Evolutionary conservation across 208 protist genomes (phyloP).

Genomic region (Balamuthia mandrillaris): DNA sequence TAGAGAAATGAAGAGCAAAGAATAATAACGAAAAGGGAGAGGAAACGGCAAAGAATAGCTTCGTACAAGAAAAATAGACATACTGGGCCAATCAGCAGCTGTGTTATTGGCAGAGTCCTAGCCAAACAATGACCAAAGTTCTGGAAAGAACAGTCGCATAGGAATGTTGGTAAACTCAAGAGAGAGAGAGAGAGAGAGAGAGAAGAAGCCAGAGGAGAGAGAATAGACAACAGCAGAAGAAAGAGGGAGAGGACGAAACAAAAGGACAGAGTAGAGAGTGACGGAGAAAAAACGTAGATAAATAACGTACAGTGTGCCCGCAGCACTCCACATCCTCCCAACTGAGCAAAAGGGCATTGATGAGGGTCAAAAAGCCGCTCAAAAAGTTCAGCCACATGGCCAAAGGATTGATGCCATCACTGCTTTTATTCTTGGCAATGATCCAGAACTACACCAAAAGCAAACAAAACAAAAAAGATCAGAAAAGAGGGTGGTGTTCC

Average conservation of each 20-base stretch:
- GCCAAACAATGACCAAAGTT: neutral
- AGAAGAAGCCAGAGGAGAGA: too few relatives aligned
- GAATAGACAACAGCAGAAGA: too few relatives aligned
- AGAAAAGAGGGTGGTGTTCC: neutral
- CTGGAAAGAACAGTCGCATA: too few relatives aligned
- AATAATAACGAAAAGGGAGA: neutral
- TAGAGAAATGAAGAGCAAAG: neutral
- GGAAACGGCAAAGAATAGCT: neutral
- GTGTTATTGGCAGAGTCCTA: neutral
- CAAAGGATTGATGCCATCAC: neutral
- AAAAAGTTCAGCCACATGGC: constrained; percentile 12
- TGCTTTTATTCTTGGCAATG: neutral
- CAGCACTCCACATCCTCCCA: neutral
- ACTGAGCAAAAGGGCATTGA: constrained; percentile 10
- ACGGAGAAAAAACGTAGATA: neutral
- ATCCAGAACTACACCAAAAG: neutral
- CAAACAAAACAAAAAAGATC: too few relatives aligned
- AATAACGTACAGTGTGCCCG: neutral
- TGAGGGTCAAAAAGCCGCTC: neutral
- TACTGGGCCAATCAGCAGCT: constrained; percentile 4
- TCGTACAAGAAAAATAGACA: constrained; percentile 18
- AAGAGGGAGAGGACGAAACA: too few relatives aligned
- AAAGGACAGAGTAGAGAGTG: neutral
- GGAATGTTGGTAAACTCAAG: too few relatives aligned
- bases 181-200: too few relatives aligned